These are phyloP conservation scores for Suillus fuscotomentosus DNA, from an alignment of 768 basidiomycete species.

Conservation along the genomic window DNA sequence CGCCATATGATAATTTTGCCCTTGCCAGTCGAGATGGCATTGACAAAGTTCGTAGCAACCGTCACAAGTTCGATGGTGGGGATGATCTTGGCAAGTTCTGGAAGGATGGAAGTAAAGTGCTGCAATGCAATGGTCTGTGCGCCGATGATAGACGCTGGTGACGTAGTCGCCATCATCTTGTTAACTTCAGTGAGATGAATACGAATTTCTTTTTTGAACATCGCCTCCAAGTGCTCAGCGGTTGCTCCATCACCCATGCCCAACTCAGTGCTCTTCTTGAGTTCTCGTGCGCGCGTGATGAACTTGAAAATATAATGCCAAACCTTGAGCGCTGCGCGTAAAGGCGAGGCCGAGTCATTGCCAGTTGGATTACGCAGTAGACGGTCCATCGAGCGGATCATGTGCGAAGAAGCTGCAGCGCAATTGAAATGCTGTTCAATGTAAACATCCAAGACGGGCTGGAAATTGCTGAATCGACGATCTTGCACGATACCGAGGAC, in stretches of 20 bases:
- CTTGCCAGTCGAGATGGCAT: conserved; percentile 71
- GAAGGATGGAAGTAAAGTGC: conserved; percentile 89
- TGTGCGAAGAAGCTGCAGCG: conserved; percentile 76
- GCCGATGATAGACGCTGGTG: conserved; percentile 87
- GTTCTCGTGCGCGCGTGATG: conserved; percentile 83
- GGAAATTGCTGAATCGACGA: conserved; percentile 93
- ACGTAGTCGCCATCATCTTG: conserved; percentile 79
- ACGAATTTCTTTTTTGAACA: conserved; percentile 82
- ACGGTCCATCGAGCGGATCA: conserved; percentile 85
- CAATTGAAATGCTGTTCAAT: conserved; percentile 87
- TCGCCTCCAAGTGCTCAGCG: conserved; percentile 79
- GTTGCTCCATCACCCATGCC: conserved; percentile 81
- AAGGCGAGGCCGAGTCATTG: conserved; percentile 67
- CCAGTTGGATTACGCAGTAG: conserved; percentile 73
- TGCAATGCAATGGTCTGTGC: conserved; percentile 94
- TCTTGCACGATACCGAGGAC: conserved; percentile 93
- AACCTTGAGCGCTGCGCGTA: conserved; percentile 91
- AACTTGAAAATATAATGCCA: conserved; percentile 98
- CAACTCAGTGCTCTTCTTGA: conserved; percentile 80
- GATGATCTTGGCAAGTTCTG: conserved; percentile 83
- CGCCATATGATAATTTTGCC: conserved; percentile 93
- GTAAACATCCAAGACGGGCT: conserved; percentile 90
- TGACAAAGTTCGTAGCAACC: conserved; percentile 84
- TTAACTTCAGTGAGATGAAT: conserved; percentile 80
- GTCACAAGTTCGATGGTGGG: conserved; percentile 81